phyloP scores from a whole-genome alignment of 306 rosid species.

The Pyrus bretschneideri region DNA sequence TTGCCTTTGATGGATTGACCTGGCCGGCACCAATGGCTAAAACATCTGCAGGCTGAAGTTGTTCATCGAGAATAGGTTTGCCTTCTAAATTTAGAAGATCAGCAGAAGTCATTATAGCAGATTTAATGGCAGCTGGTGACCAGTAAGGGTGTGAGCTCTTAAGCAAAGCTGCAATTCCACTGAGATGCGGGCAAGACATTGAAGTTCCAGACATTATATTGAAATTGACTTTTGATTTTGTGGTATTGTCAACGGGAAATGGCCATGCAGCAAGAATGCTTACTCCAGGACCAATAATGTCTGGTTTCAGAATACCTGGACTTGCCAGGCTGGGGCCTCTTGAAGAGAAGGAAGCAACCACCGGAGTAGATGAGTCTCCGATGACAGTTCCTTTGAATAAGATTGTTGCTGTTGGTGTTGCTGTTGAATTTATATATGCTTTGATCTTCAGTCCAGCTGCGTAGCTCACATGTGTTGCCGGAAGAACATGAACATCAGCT shows the following conservation, averaged over 20 bases:
- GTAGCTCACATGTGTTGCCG: slow-evolving; percentile 53
- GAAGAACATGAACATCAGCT: slow-evolving; percentile 58
- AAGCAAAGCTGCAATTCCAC: slow-evolving; percentile 72
- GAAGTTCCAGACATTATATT: slow-evolving; percentile 69
- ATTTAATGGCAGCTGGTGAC: slow-evolving; percentile 81
- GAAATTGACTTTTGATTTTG: slow-evolving; percentile 39
- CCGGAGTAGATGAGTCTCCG: slow-evolving; percentile 41
- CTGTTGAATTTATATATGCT: slow-evolving; percentile 54
- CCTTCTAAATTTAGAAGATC: slow-evolving; percentile 22
- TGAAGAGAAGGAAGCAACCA: slow-evolving; percentile 57
- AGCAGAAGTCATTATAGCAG: slow-evolving; percentile 73
- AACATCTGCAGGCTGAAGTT: slow-evolving; percentile 44
- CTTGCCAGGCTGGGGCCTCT: slow-evolving; percentile 65
- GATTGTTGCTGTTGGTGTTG: slow-evolving; percentile 47
- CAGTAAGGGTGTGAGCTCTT: slow-evolving; percentile 68
- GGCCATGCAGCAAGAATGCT: slow-evolving; percentile 70
- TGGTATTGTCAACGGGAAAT: slow-evolving; percentile 35
- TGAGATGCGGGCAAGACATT: slow-evolving; percentile 82
- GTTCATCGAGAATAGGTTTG: slow-evolving; percentile 44
- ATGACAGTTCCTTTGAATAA: slow-evolving; percentile 54
- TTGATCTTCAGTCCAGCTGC: slow-evolving; percentile 49
- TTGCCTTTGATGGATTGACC: slow-evolving; percentile 64
- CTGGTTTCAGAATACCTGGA: slow-evolving; percentile 79
- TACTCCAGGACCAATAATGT: slow-evolving; percentile 58
- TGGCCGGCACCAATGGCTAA: slow-evolving; percentile 74